Conservation (phyloP, 2,329 filamentous ascomycete genomes). For the Ophiostoma ips region DNA sequence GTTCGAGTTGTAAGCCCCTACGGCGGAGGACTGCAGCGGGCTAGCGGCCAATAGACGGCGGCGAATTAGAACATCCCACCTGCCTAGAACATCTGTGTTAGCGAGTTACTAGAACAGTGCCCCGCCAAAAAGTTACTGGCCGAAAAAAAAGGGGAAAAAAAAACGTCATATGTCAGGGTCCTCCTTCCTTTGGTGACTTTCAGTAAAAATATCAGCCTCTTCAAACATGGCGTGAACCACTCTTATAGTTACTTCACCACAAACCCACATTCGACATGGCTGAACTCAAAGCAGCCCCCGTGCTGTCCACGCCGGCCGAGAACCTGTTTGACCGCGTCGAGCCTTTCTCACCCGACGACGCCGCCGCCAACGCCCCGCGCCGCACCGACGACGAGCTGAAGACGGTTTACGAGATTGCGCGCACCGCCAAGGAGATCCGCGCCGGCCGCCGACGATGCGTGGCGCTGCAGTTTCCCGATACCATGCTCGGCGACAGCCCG, state of each 20-base stretch:
- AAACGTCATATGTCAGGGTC: constrained; percentile 1
- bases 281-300: constrained; percentile 38
- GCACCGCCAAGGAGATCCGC: constrained; percentile 66
- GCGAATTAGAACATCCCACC: constrained; percentile 4
- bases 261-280: constrained; percentile 24
- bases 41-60: constrained; percentile 4
- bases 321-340: constrained; percentile 40
- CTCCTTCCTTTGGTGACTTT: not conserved
- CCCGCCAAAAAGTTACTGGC: constrained; percentile 5
- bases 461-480: constrained; percentile 90
- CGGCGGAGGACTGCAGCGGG: too few relatives aligned
- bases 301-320: constrained; percentile 51
- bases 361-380: constrained; percentile 18
- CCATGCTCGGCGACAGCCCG: constrained; percentile 77
- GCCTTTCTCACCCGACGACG: constrained; percentile 16
- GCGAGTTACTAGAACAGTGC: too few relatives aligned
- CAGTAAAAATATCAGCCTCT: not conserved
- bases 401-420: constrained; percentile 69
- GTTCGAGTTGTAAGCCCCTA: too few relatives aligned
- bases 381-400: constrained; percentile 53
- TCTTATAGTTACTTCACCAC: not conserved
- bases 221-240: not conserved
- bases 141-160: constrained; percentile 1
- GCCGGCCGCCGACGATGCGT: constrained; percentile 58
- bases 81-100: not conserved